Percentiles rank a stretch among this genome's conserved stretches.
phyloP scores from a whole-genome alignment of 192 early-diverging fungal genomes.

The Gaertneriomyces sp. region DNA sequence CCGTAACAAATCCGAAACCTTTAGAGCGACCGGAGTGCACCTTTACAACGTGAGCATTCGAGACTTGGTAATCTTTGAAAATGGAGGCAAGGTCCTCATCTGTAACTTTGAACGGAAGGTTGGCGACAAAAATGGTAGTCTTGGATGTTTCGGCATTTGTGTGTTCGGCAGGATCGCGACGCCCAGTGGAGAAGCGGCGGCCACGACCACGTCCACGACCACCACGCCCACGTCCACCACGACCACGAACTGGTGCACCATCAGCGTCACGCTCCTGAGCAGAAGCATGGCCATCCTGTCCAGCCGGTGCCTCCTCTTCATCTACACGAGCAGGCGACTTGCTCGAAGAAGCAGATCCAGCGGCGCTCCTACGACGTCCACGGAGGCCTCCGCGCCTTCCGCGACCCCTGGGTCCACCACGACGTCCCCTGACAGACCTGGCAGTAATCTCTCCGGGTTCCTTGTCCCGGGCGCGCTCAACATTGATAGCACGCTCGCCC shows the following conservation, averaged over 20 bases:
- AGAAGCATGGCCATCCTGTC: constrained; percentile 23
- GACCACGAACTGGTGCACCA: constrained; percentile 27
- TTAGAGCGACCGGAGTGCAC: constrained; percentile 69
- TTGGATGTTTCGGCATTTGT: constrained; percentile 31
- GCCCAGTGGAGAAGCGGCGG: constrained; percentile 20
- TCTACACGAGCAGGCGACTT: constrained; percentile 25
- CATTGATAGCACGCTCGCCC: constrained; percentile 77
- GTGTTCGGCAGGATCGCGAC: constrained; percentile 21
- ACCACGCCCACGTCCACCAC: constrained; percentile 30
- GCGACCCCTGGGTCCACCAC: constrained; percentile 10
- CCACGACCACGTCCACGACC: constrained; percentile 38
- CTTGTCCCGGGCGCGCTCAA: constrained; percentile 78
- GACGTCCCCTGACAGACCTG: constrained; percentile 25
- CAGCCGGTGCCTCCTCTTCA: constrained; percentile 18
- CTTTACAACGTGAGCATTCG: constrained; percentile 71
- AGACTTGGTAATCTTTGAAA: constrained; percentile 58
- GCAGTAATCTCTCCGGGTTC: constrained; percentile 9
- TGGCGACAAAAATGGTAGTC: constrained; percentile 58
- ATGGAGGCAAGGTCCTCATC: constrained; percentile 39
- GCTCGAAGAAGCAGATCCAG: background rate
- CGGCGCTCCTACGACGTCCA: constrained; percentile 3
- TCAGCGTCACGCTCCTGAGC: constrained; percentile 30
- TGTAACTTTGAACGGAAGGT: constrained; percentile 54
- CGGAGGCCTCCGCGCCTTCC: constrained; percentile 21
- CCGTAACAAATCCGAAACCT: constrained; percentile 94